Base-by-base conservation (phyloP, 345 rosid genomes). In the Ailanthus altissimus region DNA sequence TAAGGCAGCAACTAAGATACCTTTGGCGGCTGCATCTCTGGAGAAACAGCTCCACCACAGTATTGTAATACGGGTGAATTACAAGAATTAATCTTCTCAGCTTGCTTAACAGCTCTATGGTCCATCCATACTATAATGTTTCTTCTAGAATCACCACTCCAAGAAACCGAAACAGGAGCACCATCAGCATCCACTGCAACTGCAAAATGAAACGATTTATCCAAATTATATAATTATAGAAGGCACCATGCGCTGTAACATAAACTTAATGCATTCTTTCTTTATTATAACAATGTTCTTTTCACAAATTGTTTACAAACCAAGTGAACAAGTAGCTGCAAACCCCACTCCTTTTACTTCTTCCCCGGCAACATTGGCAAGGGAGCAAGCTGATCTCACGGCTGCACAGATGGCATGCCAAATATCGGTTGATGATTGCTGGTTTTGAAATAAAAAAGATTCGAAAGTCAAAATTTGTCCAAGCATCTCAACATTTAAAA, bases 371-470 rank as follows among this genome's bases (percentile, higher is more conserved):
- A 92, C 83, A 72, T 93, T 78, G 5, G 98, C 93, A 83, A 84
- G 88, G 72, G 89, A 82, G 81, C 94, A 92, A 36, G 98, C 95
- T 53, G 95, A 75, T 73, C 78, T 86, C 53, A 91, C 97, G 46
- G 97, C 93, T n/a, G 97, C 91, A 81, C 99, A 93, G 69, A 89
- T 84, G 8, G 99, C 95, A 78, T 90, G 97, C 99, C 99, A 96
- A 74, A 96, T 96, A 81, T 93, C 97, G 0, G 98, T 96, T 3
- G 98, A 96, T n/a, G 98, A 95, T 95, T 95, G 99, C 97, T 95
- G 92, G 67, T 74, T 58, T 64, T 45, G 36, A 72, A 75, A 68
- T 60, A n/a, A 45, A 73, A 26, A 43, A 12, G 28, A 46, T 53
- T 21, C 50, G n/a, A 51, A 21, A 62, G 68, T 50, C 40, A 53